Evolutionary conservation across 2,329 filamentous ascomycete species (phyloP).

Genomic region (Dryadomyces quercivorus): DNA sequence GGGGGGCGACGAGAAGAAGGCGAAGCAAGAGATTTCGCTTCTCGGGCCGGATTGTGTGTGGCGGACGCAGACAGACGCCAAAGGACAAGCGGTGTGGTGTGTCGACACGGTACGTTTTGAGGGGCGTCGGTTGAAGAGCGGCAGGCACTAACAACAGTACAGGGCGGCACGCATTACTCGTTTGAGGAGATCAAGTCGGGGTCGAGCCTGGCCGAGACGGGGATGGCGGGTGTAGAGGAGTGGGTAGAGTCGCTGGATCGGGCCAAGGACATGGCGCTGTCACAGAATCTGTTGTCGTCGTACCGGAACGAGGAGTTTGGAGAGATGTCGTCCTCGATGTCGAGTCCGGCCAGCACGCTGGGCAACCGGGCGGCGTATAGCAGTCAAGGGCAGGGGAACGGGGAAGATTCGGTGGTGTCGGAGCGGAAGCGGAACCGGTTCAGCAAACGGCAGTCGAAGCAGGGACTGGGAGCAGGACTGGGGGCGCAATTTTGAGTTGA

Average conservation of each 20-base stretch:
- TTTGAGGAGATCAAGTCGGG: conserved; percentile 87
- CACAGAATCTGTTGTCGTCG: conserved; percentile 54
- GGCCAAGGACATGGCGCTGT: conserved; percentile 71
- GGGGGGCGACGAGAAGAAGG: conserved; percentile 89
- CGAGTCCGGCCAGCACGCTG: conserved; percentile 65
- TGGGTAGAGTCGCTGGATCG: conserved; percentile 86
- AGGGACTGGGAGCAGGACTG: conserved; percentile 82
- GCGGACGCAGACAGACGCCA: conserved; percentile 71
- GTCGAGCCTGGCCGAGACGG: conserved; percentile 43
- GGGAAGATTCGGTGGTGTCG: conserved; percentile 32
- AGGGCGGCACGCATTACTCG: conserved; percentile 82
- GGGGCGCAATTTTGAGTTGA: conserved; percentile 62
- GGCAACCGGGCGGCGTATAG: conserved; percentile 44
- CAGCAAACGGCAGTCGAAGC: conserved; percentile 88
- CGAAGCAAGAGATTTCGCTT: conserved; percentile 85
- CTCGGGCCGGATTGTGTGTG: conserved; percentile 63
- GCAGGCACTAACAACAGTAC: too few relatives aligned
- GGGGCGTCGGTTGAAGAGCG: too few relatives aligned
- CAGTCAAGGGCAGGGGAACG: conserved; percentile 43
- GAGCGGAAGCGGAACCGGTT: conserved; percentile 53
- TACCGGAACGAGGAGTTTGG: conserved; percentile 59
- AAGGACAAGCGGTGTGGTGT: conserved; percentile 77
- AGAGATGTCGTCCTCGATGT: conserved; percentile 58
- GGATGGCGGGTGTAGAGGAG: conserved; percentile 64
- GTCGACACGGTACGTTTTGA: conserved; percentile 77